Conservation (phyloP, 75 land plant genomes). For the Larix kaempferi region DNA sequence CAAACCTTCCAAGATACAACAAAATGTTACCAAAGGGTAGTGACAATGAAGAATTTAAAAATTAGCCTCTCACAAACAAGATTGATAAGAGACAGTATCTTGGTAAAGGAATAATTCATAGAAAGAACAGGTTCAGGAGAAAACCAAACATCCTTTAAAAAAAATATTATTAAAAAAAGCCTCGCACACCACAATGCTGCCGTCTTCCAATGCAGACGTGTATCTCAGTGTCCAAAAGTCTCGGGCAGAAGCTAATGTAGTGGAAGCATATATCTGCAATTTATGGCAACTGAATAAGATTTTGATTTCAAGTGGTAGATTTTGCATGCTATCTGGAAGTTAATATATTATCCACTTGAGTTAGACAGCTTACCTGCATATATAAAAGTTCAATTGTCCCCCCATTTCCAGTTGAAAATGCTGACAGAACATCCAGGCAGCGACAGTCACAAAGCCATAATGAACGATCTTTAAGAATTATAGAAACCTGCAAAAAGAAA, state of each 20-base stretch:
- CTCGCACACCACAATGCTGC: conserved; percentile 46
- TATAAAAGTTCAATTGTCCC: conserved; percentile 86
- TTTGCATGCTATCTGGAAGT: too few relatives aligned
- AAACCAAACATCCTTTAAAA: too few relatives aligned
- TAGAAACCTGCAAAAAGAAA: conserved; percentile 47
- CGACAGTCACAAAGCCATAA: conserved; percentile 89
- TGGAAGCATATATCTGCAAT: conserved; percentile 77
- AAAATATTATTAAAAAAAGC: not conserved
- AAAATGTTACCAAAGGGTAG: too few relatives aligned
- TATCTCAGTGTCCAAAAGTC: conserved; percentile 88
- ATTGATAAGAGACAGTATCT: too few relatives aligned
- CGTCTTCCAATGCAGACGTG: conserved; percentile 74
- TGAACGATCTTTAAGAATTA: conserved; percentile 82
- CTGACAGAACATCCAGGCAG: conserved; percentile 53
- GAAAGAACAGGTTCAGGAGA: too few relatives aligned
- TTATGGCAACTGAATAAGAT: too few relatives aligned
- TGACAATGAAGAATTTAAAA: too few relatives aligned
- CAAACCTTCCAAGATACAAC: too few relatives aligned
- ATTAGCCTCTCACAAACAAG: too few relatives aligned
- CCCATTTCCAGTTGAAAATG: conserved; percentile 76
- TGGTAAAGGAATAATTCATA: too few relatives aligned
- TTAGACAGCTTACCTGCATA: conserved; percentile 54
- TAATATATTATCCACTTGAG: not conserved
- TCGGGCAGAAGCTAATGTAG: conserved; percentile 81
- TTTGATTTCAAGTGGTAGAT: too few relatives aligned